These are phyloP conservation scores for Malus fusca DNA, from an alignment of 306 rosid genomes.

Conservation along the genomic window DNA sequence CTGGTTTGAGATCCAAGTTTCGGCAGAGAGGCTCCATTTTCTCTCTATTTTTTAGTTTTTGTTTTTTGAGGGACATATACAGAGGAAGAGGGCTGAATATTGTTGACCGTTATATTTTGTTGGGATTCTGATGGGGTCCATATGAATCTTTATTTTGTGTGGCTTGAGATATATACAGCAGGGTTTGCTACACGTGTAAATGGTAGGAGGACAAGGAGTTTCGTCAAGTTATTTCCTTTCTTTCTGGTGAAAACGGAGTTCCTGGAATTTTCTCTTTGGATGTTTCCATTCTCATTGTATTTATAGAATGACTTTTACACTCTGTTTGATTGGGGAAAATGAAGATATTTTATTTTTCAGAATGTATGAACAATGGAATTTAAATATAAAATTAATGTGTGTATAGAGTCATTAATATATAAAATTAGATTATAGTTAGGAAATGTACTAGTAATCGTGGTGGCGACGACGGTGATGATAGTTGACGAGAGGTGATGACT, in stretches of 20 bases:
- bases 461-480: too few relatives aligned
- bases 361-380: too few relatives aligned
- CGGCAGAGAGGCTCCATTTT: slow-evolving; percentile 45
- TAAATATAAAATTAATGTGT: too few relatives aligned
- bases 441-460: too few relatives aligned
- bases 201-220: neutral
- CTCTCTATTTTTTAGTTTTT: too few relatives aligned
- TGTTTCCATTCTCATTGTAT: neutral
- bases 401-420: too few relatives aligned
- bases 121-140: slow-evolving; percentile 32
- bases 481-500: too few relatives aligned
- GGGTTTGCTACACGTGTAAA: neutral
- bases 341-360: too few relatives aligned
- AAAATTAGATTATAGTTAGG: too few relatives aligned
- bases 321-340: too few relatives aligned
- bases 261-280: neutral
- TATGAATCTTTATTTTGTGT: slow-evolving; percentile 20
- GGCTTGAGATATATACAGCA: slow-evolving; percentile 8
- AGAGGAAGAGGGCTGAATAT: neutral
- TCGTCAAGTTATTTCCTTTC: neutral
- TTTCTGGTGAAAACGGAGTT: neutral
- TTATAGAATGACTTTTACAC: too few relatives aligned
- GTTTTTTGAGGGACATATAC: neutral
- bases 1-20: slow-evolving; percentile 30
- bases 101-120: neutral